These are phyloP conservation scores for Leccinellum luteum DNA, from an alignment of 768 basidiomycete genomes.

Conservation along the genomic window DNA sequence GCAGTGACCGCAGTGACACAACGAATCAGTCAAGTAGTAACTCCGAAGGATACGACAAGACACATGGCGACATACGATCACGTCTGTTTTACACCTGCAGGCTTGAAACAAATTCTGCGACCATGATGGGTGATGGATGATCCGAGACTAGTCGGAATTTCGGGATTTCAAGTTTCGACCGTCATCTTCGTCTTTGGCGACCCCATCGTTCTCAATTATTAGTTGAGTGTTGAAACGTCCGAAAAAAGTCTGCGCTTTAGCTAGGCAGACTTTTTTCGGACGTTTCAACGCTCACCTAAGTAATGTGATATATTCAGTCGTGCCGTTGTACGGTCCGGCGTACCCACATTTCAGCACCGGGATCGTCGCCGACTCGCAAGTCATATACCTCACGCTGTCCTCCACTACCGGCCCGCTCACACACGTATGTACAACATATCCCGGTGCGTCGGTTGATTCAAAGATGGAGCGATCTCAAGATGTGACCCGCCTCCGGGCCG, in stretches of 20 bases:
- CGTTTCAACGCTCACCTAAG: not conserved
- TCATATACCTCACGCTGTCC: not conserved
- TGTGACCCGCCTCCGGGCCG: constrained; percentile 8
- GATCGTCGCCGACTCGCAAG: not conserved
- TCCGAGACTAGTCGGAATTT: not conserved
- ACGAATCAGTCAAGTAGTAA: not conserved
- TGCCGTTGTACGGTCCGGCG: not conserved
- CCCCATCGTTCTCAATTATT: not conserved
- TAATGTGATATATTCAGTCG: not conserved
- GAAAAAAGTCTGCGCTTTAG: no score
- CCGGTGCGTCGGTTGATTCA: not conserved
- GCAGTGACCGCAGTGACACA: not conserved
- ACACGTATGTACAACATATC: not conserved
- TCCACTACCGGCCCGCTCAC: not conserved
- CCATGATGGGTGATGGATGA: not conserved
- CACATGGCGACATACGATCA: not conserved
- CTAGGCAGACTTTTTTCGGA: not conserved
- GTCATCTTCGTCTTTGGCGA: not conserved
- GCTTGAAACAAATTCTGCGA: not conserved
- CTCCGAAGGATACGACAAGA: not conserved
- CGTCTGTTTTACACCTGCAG: not conserved
- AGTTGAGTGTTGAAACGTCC: no score
- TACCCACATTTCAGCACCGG: not conserved
- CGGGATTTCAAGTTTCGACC: not conserved
- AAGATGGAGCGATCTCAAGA: not conserved